Conservation (phyloP, 495 filamentous ascomycete genomes). For the Cercophora newfieldiana region DNA sequence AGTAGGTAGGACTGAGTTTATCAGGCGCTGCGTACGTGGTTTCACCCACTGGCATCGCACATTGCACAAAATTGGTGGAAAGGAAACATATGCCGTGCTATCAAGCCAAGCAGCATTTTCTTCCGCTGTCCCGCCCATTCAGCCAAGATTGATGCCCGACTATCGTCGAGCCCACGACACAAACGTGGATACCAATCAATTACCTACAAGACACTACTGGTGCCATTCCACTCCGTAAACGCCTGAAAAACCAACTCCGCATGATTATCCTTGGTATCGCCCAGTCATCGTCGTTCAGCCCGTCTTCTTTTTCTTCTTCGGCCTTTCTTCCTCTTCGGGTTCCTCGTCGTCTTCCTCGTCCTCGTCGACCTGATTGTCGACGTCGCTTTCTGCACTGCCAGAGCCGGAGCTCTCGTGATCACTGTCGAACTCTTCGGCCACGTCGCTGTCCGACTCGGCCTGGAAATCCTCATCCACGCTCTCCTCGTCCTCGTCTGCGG, state of each 20-base stretch:
- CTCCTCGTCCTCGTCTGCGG: constrained; percentile 94
- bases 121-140: constrained; percentile 1
- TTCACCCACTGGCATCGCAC: not conserved
- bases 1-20: not conserved
- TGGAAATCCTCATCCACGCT: constrained; percentile 95
- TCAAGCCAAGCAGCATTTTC: not conserved
- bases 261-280: not conserved
- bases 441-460: constrained; percentile 85
- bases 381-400: constrained; percentile 56
- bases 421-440: constrained; percentile 94
- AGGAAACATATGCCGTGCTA: not conserved
- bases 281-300: constrained; percentile 18
- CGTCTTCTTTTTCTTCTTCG: constrained; percentile 54
- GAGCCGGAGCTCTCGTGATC: constrained; percentile 83
- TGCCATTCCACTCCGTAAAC: constrained; percentile 11
- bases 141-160: constrained; percentile 17
- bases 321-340: constrained; percentile 36
- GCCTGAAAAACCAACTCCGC: not conserved
- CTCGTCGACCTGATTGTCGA: constrained; percentile 50
- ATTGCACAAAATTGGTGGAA: not conserved
- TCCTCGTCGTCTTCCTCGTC: constrained; percentile 36
- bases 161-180: constrained; percentile 1
- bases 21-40: not conserved
- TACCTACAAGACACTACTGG: constrained; percentile 6
- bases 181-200: not conserved